These are phyloP conservation scores for Gracilaria gracilis DNA, from an alignment of 23 red algal species.

Conservation along the genomic window DNA sequence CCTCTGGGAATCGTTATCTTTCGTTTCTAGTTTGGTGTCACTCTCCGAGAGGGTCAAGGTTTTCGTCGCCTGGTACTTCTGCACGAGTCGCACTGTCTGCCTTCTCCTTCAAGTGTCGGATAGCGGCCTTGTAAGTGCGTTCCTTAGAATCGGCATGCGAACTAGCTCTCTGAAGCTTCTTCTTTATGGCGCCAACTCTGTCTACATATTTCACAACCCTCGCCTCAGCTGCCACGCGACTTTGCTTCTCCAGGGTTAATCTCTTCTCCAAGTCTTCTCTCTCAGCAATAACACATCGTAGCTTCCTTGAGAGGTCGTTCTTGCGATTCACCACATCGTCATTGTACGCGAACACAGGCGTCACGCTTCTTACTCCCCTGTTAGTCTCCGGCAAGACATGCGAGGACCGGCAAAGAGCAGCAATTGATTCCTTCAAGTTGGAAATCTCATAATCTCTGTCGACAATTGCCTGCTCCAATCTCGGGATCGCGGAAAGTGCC, in stretches of 20 bases:
- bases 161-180: conserved; percentile 42
- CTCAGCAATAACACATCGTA: conserved; percentile 38
- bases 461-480: conserved; percentile 39
- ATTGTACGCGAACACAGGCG: conserved; percentile 44
- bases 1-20: conserved; percentile 14
- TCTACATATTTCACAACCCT: conserved; percentile 53
- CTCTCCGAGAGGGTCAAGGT: conserved; percentile 38
- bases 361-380: not conserved
- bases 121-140: conserved; percentile 73
- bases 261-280: conserved; percentile 52
- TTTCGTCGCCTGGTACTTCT: conserved; percentile 37
- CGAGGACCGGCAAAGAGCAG: conserved; percentile 24
- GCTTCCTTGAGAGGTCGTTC: conserved; percentile 51
- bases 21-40: not conserved
- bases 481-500: conserved; percentile 52
- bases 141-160: conserved; percentile 64
- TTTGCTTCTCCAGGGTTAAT: conserved; percentile 50
- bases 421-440: conserved; percentile 18
- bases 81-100: conserved; percentile 53
- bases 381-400: not conserved
- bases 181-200: conserved; percentile 45
- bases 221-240: conserved; percentile 37
- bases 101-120: conserved; percentile 64
- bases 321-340: conserved; percentile 61
- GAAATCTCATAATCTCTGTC: conserved; percentile 57